Evolutionary conservation across 306 rosid genomes (phyloP).

Genomic region (Malus orientalis): DNA sequence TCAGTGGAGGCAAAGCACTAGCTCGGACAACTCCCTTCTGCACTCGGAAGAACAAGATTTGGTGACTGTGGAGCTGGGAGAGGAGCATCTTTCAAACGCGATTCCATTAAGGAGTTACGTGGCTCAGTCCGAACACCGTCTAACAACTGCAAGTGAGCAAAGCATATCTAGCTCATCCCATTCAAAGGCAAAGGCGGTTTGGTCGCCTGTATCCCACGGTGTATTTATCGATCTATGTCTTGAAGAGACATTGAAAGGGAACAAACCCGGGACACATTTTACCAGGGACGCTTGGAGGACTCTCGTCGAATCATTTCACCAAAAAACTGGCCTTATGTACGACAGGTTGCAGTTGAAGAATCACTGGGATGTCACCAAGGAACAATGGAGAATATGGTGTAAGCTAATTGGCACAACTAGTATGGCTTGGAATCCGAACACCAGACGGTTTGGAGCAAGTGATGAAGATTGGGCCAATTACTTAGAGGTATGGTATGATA

Average conservation of each 20-base stretch:
- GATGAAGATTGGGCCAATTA: conserved; percentile 52
- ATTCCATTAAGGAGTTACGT: conserved; percentile 26
- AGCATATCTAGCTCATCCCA: conserved; percentile 45
- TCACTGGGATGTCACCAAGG: conserved; percentile 63
- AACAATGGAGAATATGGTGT: conserved; percentile 59
- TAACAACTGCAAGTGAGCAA: conserved; percentile 37
- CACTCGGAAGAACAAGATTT: conserved; percentile 15
- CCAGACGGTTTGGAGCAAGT: conserved; percentile 35
- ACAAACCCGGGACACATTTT: conserved; percentile 63
- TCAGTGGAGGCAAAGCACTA: conserved; percentile 29
- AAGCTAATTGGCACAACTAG: conserved; percentile 45
- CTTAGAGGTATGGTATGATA: conserved; percentile 30
- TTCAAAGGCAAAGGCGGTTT: conserved; percentile 35
- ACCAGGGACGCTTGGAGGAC: conserved; percentile 67
- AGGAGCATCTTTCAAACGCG: conserved; percentile 20
- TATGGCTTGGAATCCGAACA: conserved; percentile 58
- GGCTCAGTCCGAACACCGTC: conserved; percentile 34
- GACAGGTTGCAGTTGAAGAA: conserved; percentile 59
- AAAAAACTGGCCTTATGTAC: conserved; percentile 42
- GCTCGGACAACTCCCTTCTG: conserved; percentile 24
- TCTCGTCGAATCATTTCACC: conserved; percentile 43
- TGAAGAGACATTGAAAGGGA: conserved; percentile 59
- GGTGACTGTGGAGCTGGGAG: conserved; percentile 16
- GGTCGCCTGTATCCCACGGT: conserved; percentile 51
- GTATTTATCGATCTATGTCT: conserved; percentile 53